Evolutionary conservation across 2,329 filamentous ascomycete species (phyloP), one percentile per base, ranked within the genome.

Genomic region (Apiospora sp.): DNA sequence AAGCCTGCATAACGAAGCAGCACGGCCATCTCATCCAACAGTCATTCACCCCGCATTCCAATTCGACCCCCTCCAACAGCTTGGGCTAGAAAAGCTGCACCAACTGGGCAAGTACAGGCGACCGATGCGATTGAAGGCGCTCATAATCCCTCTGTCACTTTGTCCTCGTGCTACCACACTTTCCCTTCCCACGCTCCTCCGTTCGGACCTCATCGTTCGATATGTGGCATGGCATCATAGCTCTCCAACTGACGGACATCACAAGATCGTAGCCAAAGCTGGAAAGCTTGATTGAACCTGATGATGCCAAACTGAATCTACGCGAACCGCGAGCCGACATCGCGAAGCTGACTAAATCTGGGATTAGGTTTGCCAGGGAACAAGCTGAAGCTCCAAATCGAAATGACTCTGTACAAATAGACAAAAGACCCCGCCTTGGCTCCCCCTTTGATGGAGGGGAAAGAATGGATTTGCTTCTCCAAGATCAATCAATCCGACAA

Each of bases 211-310:
- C 58, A 64, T 64, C 58, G 58, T 64, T 64, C 58, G 58, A 64
- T 64, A n/a, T 34, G 58, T 64, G 58, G 58, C 58, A 64, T 64
- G 30, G 58, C 58, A 64, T 64, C 58, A 64, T 64, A 64, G 58
- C 12, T 64, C 58, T 64, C 34, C 58, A 64, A 64, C 58, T n/a
- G 58, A 41, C 41, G 58, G 34, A 64, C 58, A 64, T 64, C 58
- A 64, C 34, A 64, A 41, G 30, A 64, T 41, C 30, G 58, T n/a
- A 64, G 58, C 58, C 2, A 13, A 13, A 6, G 34, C 58, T 41
- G 16, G 4, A 34, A 58, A 58, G 51, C 51, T 58, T 58, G 51
- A 22, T 58, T 34, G 14, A 58, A 34, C 27, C 51, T 34, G 51
- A 34, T 58, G 51, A 58, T 58, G 51, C 51, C 27, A 6, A 58